Evolutionary conservation across 192 early-diverging fungal species (phyloP).

Genomic region (Anaeromyces robustus): DNA sequence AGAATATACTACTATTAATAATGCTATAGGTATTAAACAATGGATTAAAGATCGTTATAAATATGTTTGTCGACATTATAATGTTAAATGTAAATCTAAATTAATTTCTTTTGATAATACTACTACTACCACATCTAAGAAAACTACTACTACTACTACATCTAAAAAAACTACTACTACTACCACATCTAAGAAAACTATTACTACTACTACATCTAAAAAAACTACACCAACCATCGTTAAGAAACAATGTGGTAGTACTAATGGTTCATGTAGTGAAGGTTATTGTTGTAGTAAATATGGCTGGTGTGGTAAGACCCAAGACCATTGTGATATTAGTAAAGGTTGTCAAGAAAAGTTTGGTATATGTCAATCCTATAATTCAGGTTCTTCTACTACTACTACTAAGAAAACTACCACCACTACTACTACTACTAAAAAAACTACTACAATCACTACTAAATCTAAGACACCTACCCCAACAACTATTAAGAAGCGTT

Average conservation of each 20-base stretch:
- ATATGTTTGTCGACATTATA: background rate
- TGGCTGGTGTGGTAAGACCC: background rate
- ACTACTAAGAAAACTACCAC: background rate
- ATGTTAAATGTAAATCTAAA: background rate
- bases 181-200: background rate
- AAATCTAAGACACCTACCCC: no score
- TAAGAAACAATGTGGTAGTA: background rate
- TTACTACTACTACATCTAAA: background rate
- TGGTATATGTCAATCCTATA: background rate
- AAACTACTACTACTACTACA: background rate
- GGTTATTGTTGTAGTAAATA: background rate
- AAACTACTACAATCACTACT: no score
- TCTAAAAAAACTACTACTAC: background rate
- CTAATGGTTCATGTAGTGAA: background rate
- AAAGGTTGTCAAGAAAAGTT: background rate
- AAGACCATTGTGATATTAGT: background rate
- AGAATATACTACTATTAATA: background rate
- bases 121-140: background rate
- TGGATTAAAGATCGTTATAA: background rate
- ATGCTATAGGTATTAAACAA: background rate
- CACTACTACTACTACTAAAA: background rate
- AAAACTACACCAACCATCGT: background rate
- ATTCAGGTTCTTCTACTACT: background rate
- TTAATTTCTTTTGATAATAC: background rate
- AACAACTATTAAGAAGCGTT: background rate